These are phyloP conservation scores for Lichtheimia corymbifera DNA, from an alignment of 371 early-diverging fungal species.

Conservation along the genomic window DNA sequence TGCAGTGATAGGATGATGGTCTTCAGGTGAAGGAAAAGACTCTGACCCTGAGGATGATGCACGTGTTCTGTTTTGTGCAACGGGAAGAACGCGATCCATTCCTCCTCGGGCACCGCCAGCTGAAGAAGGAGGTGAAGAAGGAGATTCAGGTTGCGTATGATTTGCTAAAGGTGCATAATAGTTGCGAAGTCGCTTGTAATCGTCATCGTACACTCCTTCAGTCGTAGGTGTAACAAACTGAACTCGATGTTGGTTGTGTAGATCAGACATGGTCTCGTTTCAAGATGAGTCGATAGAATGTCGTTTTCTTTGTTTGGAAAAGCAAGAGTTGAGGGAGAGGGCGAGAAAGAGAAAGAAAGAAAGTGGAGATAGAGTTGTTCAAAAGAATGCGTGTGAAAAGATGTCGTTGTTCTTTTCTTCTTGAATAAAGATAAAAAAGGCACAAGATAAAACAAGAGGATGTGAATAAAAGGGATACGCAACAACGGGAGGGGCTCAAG, in stretches of 20 bases:
- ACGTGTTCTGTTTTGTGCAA: conserved; percentile 1
- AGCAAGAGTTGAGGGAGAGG: neutral
- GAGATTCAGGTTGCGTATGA: no score
- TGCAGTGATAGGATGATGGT: neutral
- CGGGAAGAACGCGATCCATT: conserved; percentile 1
- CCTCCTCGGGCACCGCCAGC: neutral
- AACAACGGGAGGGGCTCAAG: no score
- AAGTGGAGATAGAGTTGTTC: neutral
- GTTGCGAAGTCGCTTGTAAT: conserved; percentile 7
- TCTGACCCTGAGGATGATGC: conserved; percentile 10
- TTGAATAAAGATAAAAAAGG: no score
- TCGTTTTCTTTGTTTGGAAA: neutral
- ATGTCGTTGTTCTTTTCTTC: no score
- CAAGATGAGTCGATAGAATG: neutral
- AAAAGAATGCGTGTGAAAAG: no score
- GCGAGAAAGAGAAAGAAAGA: neutral
- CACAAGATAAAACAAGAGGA: no score
- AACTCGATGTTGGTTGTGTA: conserved; percentile 4
- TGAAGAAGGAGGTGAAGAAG: conserved; percentile 1
- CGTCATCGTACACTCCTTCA: conserved; percentile 5
- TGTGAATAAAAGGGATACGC: no score
- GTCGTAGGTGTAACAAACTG: conserved; percentile 1
- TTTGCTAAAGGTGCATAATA: conserved; percentile 1
- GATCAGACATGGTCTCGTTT: neutral
- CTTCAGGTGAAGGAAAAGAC: conserved; percentile 7